Conservation (phyloP, 306 rosid genomes). For the Inga laurina region DNA sequence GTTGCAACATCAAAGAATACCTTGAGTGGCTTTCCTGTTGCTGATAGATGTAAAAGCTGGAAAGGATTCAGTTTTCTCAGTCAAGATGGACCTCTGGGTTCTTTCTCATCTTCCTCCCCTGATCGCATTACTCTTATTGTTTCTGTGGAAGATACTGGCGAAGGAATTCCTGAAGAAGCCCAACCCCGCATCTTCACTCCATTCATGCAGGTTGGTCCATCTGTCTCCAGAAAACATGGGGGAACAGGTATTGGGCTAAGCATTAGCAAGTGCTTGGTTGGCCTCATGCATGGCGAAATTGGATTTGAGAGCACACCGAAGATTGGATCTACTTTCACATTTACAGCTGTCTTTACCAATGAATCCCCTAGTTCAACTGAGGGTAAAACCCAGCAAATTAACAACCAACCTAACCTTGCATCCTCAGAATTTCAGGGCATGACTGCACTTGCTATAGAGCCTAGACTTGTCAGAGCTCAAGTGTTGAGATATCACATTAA, state of each 20-base stretch:
- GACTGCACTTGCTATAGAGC: constrained; percentile 75
- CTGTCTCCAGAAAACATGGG: constrained; percentile 87
- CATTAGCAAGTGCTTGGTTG: constrained; percentile 96
- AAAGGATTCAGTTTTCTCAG: constrained; percentile 57
- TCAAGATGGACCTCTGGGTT: constrained; percentile 60
- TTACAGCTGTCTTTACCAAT: constrained; percentile 75
- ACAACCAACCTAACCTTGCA: constrained; percentile 55
- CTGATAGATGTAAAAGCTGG: constrained; percentile 85
- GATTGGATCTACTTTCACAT: constrained; percentile 90
- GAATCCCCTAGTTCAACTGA: constrained; percentile 52
- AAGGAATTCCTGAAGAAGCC: constrained; percentile 80
- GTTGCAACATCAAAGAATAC: too few relatives aligned
- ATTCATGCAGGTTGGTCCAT: constrained; percentile 95
- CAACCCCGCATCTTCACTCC: constrained; percentile 86
- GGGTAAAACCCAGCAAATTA: constrained; percentile 51
- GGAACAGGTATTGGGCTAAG: constrained; percentile 98
- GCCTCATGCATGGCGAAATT: constrained; percentile 95
- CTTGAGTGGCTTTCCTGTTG: too few relatives aligned
- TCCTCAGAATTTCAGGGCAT: constrained; percentile 74
- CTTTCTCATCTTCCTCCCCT: constrained; percentile 53
- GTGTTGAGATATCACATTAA: constrained; percentile 88
- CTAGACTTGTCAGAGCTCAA: constrained; percentile 72
- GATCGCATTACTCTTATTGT: constrained; percentile 72
- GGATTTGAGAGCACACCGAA: constrained; percentile 84
- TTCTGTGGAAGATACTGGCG: constrained; percentile 97